phyloP scores from a whole-genome alignment of 2,329 filamentous ascomycete genomes.

The Aspergillus flavus region DNA sequence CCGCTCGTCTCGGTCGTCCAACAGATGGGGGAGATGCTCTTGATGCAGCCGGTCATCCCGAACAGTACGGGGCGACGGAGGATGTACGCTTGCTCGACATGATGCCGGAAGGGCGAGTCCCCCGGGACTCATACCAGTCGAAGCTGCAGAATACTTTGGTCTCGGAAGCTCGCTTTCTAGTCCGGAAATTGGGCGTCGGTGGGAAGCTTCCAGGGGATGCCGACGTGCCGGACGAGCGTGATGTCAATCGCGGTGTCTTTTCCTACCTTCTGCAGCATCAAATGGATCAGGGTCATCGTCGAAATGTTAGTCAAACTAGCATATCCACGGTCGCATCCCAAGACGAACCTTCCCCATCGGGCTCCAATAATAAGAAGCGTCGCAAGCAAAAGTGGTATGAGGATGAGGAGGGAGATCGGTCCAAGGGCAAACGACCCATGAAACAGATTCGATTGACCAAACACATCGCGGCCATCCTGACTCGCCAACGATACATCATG shows the following conservation, averaged over 20 bases:
- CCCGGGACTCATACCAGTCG: background rate
- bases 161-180: background rate
- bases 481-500: conserved; percentile 45
- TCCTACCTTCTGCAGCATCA: conserved; percentile 6
- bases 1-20: background rate
- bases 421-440: conserved; percentile 45
- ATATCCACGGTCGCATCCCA: background rate
- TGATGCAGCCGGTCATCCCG: background rate
- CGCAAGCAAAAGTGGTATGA: conserved; percentile 16
- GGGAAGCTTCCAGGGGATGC: background rate
- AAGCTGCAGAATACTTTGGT: background rate
- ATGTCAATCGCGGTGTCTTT: background rate
- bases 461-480: conserved; percentile 68
- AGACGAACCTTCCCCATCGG: background rate
- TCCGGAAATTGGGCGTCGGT: background rate
- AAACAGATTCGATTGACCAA: conserved; percentile 54
- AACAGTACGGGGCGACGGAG: background rate
- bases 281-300: background rate
- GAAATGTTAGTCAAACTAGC: background rate
- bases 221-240: background rate
- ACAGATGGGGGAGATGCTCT: conserved; percentile 1
- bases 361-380: background rate
- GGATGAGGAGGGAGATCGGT: conserved; percentile 16
- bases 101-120: background rate
- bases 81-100: background rate